Evolutionary conservation across 495 filamentous ascomycete genomes (phyloP).

Genomic region (Alectoria sarmentosa): DNA sequence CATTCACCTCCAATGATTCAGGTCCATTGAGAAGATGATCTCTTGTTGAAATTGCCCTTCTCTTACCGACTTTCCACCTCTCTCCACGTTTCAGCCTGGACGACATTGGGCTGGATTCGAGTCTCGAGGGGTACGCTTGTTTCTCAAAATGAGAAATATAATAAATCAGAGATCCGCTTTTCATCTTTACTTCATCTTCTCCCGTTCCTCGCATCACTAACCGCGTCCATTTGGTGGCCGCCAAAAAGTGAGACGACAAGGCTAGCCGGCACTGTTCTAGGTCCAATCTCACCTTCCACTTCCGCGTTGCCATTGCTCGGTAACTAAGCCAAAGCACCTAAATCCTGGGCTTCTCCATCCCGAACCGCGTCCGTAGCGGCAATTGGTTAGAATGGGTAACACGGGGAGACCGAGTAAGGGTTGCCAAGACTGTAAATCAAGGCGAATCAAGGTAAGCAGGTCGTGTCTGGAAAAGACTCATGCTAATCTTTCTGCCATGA

Average conservation of each 20-base stretch:
- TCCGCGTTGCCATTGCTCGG: too few relatives aligned
- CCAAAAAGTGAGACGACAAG: not conserved
- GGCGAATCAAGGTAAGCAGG: not conserved
- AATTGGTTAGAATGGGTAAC: not conserved
- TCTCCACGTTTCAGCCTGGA: not conserved
- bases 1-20: too few relatives aligned
- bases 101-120: not conserved
- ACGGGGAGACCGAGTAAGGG: not conserved
- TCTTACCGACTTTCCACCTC: not conserved
- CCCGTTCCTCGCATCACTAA: not conserved
- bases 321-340: too few relatives aligned
- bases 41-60: too few relatives aligned
- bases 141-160: not conserved
- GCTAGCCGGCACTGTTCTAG: too few relatives aligned
- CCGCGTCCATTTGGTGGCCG: not conserved
- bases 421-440: not conserved
- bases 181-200: not conserved
- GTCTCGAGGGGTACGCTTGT: not conserved
- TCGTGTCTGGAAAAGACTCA: not conserved
- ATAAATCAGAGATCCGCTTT: too few relatives aligned
- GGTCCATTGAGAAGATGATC: too few relatives aligned
- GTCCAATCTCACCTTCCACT: not conserved
- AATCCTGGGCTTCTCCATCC: too few relatives aligned
- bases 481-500: not conserved
- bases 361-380: not conserved